Evolutionary conservation across 192 early-diverging fungal genomes (phyloP), one percentile per base, ranked within the genome.

Genomic region (Rhizophagus clarus): DNA sequence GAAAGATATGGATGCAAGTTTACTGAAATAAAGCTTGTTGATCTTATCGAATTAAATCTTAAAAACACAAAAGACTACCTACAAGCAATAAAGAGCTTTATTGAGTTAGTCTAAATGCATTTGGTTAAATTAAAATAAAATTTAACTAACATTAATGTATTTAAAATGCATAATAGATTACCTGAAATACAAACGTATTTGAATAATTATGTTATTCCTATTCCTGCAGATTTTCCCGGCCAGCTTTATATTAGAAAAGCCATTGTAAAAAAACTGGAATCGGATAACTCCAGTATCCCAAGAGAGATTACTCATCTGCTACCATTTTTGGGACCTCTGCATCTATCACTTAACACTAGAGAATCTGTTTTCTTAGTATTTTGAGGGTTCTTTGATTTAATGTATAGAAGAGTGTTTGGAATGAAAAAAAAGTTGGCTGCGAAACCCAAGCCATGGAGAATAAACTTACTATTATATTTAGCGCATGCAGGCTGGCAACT

Each of bases 281-380:
- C 26, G 3, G 15, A 34, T 22, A 61, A 74, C 1, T 32, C 14
- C 29, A 61, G 1, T 22, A 74, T 74, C 32, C 29, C 73, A 74
- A 40, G 61, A 34, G 29, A 62, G 31, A 24, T 74, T 34, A 28
- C 11, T 34, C 7, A 31, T n/a, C 12, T 75, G 6, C 14, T 75
- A 28, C 15, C 60, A 75, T 37, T 75, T 40, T 28, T 75, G 5
- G 74, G 60, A 14, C 29, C 60, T 31, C 34, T 75, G 17, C 60
- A 75, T 32, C 17, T 75, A 11, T 75, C 60, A 24, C 24, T 74
- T 20, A 74, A 74, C 26, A 74, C 47, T 31, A 10, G 14, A 51
- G 72, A 74, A 74, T 60, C 47, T 31, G 72, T 74, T 51, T 61
- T 74, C 26, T 61, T 74, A 42, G 5, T 32, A 61, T 74, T 74